These are phyloP conservation scores for Cochlearia excelsa DNA, from an alignment of 345 rosid genomes.

Conservation along the genomic window DNA sequence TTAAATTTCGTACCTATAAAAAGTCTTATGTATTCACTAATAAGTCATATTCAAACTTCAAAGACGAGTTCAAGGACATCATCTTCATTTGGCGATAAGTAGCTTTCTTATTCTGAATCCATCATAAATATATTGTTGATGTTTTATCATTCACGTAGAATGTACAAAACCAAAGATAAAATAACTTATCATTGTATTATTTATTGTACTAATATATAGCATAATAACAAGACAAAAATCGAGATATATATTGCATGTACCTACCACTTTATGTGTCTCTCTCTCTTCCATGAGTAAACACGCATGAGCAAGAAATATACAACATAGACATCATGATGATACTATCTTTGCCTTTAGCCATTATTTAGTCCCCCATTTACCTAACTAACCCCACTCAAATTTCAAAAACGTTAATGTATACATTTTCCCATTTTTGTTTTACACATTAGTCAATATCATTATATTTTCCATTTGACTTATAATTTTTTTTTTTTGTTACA, in stretches of 20 bases:
- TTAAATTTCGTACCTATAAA: background rate
- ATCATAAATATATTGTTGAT: slow-evolving; percentile 9
- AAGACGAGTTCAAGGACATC: slow-evolving; percentile 14
- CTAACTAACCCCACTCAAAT: slow-evolving; percentile 38
- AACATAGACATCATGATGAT: slow-evolving; percentile 34
- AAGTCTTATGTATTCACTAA: background rate
- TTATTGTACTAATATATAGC: background rate
- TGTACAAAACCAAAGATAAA: slow-evolving; percentile 8
- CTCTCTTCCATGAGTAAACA: slow-evolving; percentile 31
- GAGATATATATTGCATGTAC: slow-evolving; percentile 6
- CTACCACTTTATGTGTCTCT: background rate
- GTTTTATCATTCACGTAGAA: slow-evolving; percentile 9
- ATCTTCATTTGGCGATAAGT: background rate
- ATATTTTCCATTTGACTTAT: too few relatives aligned
- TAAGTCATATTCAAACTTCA: slow-evolving; percentile 7
- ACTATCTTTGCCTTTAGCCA: slow-evolving; percentile 45
- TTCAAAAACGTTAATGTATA: slow-evolving; percentile 19
- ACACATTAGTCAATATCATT: slow-evolving; percentile 15
- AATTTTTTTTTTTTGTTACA: too few relatives aligned
- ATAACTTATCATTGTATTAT: background rate
- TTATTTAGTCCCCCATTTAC: slow-evolving; percentile 51
- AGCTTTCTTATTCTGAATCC: slow-evolving; percentile 16
- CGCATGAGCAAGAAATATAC: slow-evolving; percentile 25
- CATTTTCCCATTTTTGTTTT: slow-evolving; percentile 21
- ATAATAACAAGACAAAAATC: background rate